A percentile compares a stretch with the other conserved stretches of the same genome.
Evolutionary conservation across 306 rosid genomes (phyloP).

Genomic region (Prunus salicina): DNA sequence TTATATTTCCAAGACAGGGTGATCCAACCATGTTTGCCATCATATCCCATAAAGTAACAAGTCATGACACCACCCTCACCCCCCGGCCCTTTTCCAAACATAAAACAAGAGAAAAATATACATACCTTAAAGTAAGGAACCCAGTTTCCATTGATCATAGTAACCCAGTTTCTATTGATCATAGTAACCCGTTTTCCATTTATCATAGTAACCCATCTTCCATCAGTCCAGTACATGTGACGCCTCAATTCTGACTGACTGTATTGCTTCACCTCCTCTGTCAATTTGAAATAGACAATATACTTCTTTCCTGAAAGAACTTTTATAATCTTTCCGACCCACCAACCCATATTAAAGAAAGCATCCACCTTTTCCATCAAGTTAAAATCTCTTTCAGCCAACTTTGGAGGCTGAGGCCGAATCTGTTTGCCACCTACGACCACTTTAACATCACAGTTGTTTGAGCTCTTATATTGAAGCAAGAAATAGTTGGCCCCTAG

Average conservation of each 20-base stretch:
- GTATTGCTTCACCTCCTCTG: not conserved
- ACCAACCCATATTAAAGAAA: constrained; percentile 9
- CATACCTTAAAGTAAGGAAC: not conserved
- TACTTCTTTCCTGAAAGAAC: not conserved
- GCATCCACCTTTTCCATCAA: constrained; percentile 10
- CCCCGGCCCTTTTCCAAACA: not conserved
- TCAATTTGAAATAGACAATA: not conserved
- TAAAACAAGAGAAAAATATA: not conserved
- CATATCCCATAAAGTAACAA: not conserved
- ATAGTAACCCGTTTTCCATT: not conserved
- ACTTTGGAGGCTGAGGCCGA: constrained; percentile 14
- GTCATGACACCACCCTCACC: too few relatives aligned
- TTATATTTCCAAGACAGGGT: not conserved
- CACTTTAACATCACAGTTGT: not conserved
- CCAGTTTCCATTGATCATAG: too few relatives aligned
- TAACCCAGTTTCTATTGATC: too few relatives aligned
- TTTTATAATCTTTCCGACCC: constrained; percentile 10
- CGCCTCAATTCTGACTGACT: constrained; percentile 3
- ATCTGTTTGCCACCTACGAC: constrained; percentile 3
- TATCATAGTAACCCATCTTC: not conserved
- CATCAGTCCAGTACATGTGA: constrained; percentile 9
- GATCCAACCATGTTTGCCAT: not conserved
- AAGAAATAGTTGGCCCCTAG: constrained; percentile 5
- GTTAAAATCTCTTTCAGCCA: not conserved
- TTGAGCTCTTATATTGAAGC: not conserved